Percentiles rank a stretch among this genome's conserved stretches.
phyloP scores from a whole-genome alignment of 495 filamentous ascomycete genomes.

The Penicillium steckii region DNA sequence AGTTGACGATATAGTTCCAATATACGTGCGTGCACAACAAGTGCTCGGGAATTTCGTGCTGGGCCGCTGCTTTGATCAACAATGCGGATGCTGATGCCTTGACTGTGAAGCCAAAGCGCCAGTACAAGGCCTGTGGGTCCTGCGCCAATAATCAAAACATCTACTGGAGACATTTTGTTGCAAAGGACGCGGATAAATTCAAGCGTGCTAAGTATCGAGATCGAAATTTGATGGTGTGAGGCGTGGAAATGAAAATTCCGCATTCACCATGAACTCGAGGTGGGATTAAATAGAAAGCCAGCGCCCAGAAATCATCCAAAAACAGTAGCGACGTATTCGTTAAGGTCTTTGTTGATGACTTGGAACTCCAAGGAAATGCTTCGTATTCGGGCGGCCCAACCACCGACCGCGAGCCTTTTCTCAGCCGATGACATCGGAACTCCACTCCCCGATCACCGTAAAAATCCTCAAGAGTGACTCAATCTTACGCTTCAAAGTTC shows the following conservation, averaged over 20 bases:
- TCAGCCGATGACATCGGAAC: slow-evolving; percentile 1
- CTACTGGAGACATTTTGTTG: slow-evolving; percentile 18
- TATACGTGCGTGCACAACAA: slow-evolving; percentile 41
- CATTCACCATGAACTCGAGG: not conserved
- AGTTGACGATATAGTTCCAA: slow-evolving; percentile 43
- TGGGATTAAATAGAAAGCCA: not conserved
- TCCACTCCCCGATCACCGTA: slow-evolving; percentile 13
- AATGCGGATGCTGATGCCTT: slow-evolving; percentile 34
- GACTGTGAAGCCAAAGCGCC: slow-evolving; percentile 37
- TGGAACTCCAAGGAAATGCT: not conserved
- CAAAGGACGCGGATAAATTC: not conserved
- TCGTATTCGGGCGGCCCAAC: slow-evolving; percentile 9
- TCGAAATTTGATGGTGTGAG: too few species aligned
- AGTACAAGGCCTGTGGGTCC: slow-evolving; percentile 43
- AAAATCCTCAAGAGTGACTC: not conserved
- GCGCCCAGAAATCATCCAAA: not conserved
- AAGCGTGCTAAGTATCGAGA: too few species aligned
- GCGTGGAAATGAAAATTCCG: not conserved
- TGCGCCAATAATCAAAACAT: slow-evolving; percentile 42
- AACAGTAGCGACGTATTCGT: not conserved
- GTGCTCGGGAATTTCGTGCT: slow-evolving; percentile 34
- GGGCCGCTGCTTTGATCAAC: slow-evolving; percentile 31
- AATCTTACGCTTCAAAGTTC: not conserved
- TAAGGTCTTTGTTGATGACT: not conserved
- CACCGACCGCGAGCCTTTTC: slow-evolving; percentile 14